Evolutionary conservation across 805 yeast species (phyloP), one percentile per base, ranked within the genome.

Genomic region (Cyberlindnera meyerae): DNA sequence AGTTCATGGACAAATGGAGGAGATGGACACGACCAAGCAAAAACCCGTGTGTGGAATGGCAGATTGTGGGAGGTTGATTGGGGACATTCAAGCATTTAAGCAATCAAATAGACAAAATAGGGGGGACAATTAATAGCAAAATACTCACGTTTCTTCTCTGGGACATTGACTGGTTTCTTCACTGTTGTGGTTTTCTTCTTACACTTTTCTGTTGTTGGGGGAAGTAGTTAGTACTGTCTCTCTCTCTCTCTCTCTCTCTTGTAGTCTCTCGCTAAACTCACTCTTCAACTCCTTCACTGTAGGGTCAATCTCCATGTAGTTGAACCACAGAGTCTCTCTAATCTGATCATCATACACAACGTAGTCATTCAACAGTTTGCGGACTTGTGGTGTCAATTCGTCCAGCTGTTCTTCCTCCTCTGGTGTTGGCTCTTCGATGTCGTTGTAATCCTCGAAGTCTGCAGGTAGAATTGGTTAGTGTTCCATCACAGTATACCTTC

Each of bases 311-410:
- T 73, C 77, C 51, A 72, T 71, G 52, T 78, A 78, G 47, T 76
- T 74, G 44, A 63, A 65, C 71, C 79, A 80, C 9, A 82, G 61
- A 0, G 75, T 61, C 44, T 77, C 81, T 48, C 77, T 73, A 42
- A 82, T 56, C 31, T 70, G 75, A 11, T 61, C 49, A 18, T 75
- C 81, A 8, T 75, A 65, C 0, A 60, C 61, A 8, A 55, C 54
- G 33, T 69, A 71, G 8, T 60, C 60, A 14, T 46, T 54, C 24
- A 72, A 45, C 35, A 55, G 48, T 24, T 52, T 38, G 51, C 67
- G 70, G 15, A 75, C 55, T 18, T 44, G 27, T 2, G 81, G 80
- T 20, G 76, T 54, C 11, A 62, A 39, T 3, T 54, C 63, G 36
- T 67, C 63, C 29, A 78, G 54, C 31, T 63, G 62, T 32, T 54